Percentiles rank a stretch among this genome's conserved stretches.
Conservation (phyloP, 2,329 filamentous ascomycete species). For the Botrytis elliptica region DNA sequence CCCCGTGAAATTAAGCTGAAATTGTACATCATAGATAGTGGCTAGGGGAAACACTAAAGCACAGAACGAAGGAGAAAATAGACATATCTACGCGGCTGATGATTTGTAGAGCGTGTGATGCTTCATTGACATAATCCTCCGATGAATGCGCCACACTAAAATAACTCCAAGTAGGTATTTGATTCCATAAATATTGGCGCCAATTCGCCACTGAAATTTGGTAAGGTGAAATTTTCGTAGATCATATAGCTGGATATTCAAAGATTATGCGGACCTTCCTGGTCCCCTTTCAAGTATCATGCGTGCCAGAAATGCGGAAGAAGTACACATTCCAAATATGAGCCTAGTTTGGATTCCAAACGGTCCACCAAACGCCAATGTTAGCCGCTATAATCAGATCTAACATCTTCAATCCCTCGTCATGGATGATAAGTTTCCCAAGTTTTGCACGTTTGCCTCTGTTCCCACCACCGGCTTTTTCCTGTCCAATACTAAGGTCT, state of each 20-base stretch:
- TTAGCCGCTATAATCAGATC: slow-evolving; percentile 90
- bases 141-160: neutral
- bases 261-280: neutral
- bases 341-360: slow-evolving; percentile 57
- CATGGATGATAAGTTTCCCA: slow-evolving; percentile 85
- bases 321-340: neutral
- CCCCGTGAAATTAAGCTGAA: slow-evolving; percentile 1
- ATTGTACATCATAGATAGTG: neutral
- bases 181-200: neutral
- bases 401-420: slow-evolving; percentile 92
- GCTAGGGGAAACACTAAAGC: neutral
- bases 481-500: slow-evolving; percentile 74
- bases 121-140: neutral
- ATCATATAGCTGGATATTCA: neutral
- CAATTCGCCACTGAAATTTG: neutral
- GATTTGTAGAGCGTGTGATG: slow-evolving; percentile 5
- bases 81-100: neutral
- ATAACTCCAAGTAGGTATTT: neutral
- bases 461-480: slow-evolving; percentile 82
- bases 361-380: slow-evolving; percentile 89
- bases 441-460: slow-evolving; percentile 86
- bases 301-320: neutral
- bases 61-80: neutral
- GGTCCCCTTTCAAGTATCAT: neutral
- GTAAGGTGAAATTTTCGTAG: neutral